phyloP scores from a whole-genome alignment of 2,329 filamentous ascomycete species.

The Hypoxylon sp. region DNA sequence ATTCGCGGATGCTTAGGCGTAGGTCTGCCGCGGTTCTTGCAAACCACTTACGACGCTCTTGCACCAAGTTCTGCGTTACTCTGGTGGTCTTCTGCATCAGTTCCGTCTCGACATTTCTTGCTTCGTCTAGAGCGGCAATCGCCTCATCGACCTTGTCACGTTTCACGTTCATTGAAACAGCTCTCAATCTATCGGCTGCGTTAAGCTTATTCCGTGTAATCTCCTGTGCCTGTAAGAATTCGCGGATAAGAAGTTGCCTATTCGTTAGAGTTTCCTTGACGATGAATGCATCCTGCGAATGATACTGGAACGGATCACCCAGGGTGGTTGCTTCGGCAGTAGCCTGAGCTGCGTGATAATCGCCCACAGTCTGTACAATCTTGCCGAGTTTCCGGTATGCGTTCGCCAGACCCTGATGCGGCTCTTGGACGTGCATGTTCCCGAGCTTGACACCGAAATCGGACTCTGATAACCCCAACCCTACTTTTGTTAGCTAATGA shows the following conservation, averaged over 20 bases:
- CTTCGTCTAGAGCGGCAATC: conserved; percentile 91
- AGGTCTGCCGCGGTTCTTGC: conserved; percentile 87
- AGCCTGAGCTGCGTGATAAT: conserved; percentile 95
- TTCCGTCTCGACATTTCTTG: conserved; percentile 83
- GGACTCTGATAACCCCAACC: conserved; percentile 89
- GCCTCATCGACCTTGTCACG: conserved; percentile 98
- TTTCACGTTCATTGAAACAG: conserved; percentile 82
- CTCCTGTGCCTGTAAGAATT: conserved; percentile 92
- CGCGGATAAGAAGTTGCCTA: conserved; percentile 94
- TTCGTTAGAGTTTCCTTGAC: conserved; percentile 99
- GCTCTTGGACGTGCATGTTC: conserved; percentile 89
- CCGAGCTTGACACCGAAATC: conserved; percentile 94
- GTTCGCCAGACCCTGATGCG: conserved; percentile 86
- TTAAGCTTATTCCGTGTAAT: conserved; percentile 84
- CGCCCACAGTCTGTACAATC: conserved; percentile 91
- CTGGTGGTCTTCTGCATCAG: conserved; percentile 88
- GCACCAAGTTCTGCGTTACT: conserved; percentile 89
- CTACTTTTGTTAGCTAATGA: conserved; percentile 63
- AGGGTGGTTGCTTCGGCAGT: conserved; percentile 96
- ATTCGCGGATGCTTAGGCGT: conserved; percentile 87
- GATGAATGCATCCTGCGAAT: conserved; percentile 95
- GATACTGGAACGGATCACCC: conserved; percentile 93
- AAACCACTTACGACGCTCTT: conserved; percentile 94
- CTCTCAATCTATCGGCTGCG: conserved; percentile 90
- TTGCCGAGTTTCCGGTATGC: conserved; percentile 97